Base-by-base conservation (phyloP, 192 early-diverging fungal species). In the Mortierella alpina region DNA sequence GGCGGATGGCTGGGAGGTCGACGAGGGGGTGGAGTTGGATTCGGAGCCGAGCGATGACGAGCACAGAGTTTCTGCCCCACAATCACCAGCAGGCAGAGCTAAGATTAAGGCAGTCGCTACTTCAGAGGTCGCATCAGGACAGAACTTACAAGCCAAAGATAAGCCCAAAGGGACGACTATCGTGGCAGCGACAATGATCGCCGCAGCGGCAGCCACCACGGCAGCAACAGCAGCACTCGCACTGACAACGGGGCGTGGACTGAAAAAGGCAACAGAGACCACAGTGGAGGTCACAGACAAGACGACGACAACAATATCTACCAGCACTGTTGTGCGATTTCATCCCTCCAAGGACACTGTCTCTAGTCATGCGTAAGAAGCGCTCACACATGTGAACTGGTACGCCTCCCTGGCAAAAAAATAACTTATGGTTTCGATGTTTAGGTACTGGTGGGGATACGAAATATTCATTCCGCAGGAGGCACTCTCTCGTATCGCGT, bases 401-500 rank as follows among this genome's bases (percentile, higher is more conserved):
- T n/a, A 18, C 55, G 6, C 15, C 55, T 2, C 2, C 55, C 15
- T 22, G n/a, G 20, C 15, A 22, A 57, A 57, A 14, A 22, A 18
- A 57, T 2, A 10, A 4, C 22, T 13, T 1, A 4, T n/a, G 44
- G 40, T 45, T 20, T 18, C 23, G n/a, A 23, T 52, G 18, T 44
- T 44, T 72, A 68, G 69, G 1, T 82, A 74, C 48, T 85, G 84
- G 84, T 85, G 84, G 84, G 84, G 84, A 12, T 85, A 85, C 50
- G 84, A 85, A 52, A 74, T 85, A 46, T 85, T 82, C 45, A 77
- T 85, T 1, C 84, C 84, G 39, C 70, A 82, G 59, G 66, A 63
- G 14, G 79, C 79, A 42, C 72, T 85, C 40, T 72, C 79, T 5
- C 51, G 84, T 48, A 78, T 85, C 12, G 67, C 71, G 46, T 82